Evolutionary conservation across 2,329 filamentous ascomycete species (phyloP), one percentile per base, ranked within the genome.

Genomic region (Neurospora sp.): DNA sequence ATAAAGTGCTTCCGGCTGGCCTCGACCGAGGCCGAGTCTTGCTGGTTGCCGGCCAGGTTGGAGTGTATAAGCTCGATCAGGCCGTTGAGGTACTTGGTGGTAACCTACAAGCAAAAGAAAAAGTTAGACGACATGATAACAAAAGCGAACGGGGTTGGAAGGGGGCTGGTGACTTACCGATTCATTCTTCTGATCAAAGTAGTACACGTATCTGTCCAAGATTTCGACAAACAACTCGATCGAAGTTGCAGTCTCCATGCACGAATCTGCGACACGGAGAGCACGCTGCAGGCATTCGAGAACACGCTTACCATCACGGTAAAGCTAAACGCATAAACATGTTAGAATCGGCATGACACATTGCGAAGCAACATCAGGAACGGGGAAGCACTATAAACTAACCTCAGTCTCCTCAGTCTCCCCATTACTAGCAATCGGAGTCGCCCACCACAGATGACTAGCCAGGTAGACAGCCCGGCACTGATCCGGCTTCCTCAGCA

Each of bases 191-290:
- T 99, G 95, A 80, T 99, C 96, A 82, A 97, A 99, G 83, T 98
- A 99, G 81, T 99, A 99, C 68, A 98, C 94, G 79, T 99, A 99
- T 80, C 96, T 90, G 80, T 99, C 97, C 70, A 99, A 84, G 73
- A 99, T 99, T 82, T 99, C 96, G 70, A 99, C 95, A 81, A 99
- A 99, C 67, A 99, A 86, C 81, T 99, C 96, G 66, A 99, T 96
- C 2, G 93, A 97, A 4, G 97, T 93, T 7, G 93, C 93, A 8
- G 94, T 96, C 81, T 99, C 96, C 96, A 99, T 99, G 82, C 96
- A 99, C 7, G 96, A 96, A 80, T 99, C 96, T 2, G 96, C 96
- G 38, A 99, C 96, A 42, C 96, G 91, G 10, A 99, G 89, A 11
- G 96, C 96, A 70, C 96, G 91, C 81, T 99, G 96, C 67, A 99